A percentile compares a stretch with the other conserved stretches of the same genome.
These are phyloP conservation scores for Apocynum venetum DNA, from an alignment of 257 asterid genomes.

Conservation along the genomic window DNA sequence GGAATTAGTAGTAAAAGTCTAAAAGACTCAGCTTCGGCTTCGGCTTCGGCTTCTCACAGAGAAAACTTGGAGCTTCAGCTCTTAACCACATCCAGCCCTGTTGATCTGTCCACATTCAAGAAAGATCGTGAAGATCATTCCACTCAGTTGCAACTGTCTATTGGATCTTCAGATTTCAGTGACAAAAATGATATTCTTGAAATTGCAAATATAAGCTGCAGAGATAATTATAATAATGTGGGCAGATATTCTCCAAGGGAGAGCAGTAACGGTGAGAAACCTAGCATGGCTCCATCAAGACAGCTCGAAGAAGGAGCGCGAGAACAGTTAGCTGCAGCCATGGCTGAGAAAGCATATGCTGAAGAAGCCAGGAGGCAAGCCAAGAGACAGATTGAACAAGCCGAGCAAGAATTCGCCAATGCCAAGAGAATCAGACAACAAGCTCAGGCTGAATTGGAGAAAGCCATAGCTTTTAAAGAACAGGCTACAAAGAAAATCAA, in stretches of 20 bases:
- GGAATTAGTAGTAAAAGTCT: not conserved
- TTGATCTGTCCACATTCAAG: constrained; percentile 19
- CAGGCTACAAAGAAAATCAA: constrained; percentile 54
- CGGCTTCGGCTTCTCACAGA: not conserved
- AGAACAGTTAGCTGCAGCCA: constrained; percentile 44
- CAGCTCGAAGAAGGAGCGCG: constrained; percentile 29
- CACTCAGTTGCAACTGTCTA: constrained; percentile 38
- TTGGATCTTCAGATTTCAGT: constrained; percentile 35
- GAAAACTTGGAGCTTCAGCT: constrained; percentile 42
- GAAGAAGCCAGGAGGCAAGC: constrained; percentile 71
- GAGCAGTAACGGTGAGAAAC: constrained; percentile 30
- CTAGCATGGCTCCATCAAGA: constrained; percentile 18
- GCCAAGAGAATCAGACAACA: constrained; percentile 78
- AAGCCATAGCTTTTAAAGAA: constrained; percentile 52
- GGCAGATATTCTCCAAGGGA: constrained; percentile 21
- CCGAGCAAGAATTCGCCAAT: constrained; percentile 66
- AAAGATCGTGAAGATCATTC: constrained; percentile 32
- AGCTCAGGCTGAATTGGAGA: constrained; percentile 59
- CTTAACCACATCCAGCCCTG: constrained; percentile 17
- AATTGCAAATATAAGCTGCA: not conserved
- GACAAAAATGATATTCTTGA: constrained; percentile 7
- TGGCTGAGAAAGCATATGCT: constrained; percentile 65
- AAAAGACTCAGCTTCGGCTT: not conserved
- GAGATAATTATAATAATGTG: too few species aligned
- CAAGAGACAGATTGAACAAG: constrained; percentile 59